Evolutionary conservation across 2,329 filamentous ascomycete genomes (phyloP), one percentile per base, ranked within the genome.

Genomic region (Knoxdaviesia proteae): DNA sequence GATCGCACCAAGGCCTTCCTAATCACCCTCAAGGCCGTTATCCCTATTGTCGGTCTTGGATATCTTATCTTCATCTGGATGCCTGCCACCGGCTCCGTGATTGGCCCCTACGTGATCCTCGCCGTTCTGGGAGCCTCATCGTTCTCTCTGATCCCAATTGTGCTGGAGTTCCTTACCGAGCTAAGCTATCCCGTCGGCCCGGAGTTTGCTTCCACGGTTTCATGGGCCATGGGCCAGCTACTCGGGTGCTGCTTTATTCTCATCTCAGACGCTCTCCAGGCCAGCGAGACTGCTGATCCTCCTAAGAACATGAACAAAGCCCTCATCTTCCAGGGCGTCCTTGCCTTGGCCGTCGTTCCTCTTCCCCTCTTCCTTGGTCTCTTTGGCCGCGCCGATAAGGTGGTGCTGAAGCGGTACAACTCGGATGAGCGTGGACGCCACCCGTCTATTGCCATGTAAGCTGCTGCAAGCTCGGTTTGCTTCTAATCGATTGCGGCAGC

Each of bases 21-120:
- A 0, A 56, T 71, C 4, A 72, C 77, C 30, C 76, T 92, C 58
- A 84, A 83, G 53, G 49, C 79, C 32, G 65, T 83, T 44, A 72
- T 90, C 4, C 87, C 87, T 3, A 51, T 93, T 44, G 70, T 92
- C 38, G 82, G 69, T 0, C 46, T 75, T n/a, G 64, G 61, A 42
- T 94, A 92, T 56, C 69, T 96, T 33, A 65, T 67, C 7, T 79
- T 96, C 50, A 68, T 90, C 49, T 96, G 82, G 69, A 86, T 87
- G 55, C 80, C 39, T 52, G 67, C 56, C 50, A 69, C 80, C 0
- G 53, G 60, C 32, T 57, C 53, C 3, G 52, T 87, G 0, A 70
- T 66, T 0, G 80, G 82, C 0, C 77, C 83, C 0, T 94, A 84
- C 54, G 67, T 80, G 42, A 69, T 93, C 10, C 73, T 83, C 49